Conservation (phyloP, 108 stramenopile species). For the Cylindrotheca closterium region DNA sequence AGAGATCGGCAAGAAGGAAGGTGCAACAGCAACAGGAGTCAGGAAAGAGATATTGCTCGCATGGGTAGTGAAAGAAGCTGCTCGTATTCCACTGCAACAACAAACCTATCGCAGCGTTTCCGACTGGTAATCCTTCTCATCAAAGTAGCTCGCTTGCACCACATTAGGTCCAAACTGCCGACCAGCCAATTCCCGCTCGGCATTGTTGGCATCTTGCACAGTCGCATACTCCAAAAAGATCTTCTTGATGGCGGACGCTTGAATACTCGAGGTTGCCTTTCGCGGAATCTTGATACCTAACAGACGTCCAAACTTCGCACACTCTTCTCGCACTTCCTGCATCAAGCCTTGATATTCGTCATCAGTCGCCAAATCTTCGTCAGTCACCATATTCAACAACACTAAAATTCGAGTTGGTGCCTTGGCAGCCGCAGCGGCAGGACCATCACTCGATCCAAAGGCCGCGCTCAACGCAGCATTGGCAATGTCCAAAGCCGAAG, state of each 20-base stretch:
- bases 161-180: conserved; percentile 88
- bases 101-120: conserved; percentile 15
- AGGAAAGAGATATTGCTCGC: too few relatives aligned
- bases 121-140: conserved; percentile 27
- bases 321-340: conserved; percentile 84
- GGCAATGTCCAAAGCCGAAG: conserved; percentile 63
- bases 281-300: conserved; percentile 84
- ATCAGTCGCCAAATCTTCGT: conserved; percentile 89
- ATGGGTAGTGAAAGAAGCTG: too few relatives aligned
- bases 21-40: too few relatives aligned
- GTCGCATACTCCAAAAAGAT: conserved; percentile 91
- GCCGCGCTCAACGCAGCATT: conserved; percentile 69
- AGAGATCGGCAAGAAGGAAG: too few relatives aligned
- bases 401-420: conserved; percentile 78
- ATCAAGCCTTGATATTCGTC: conserved; percentile 79
- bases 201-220: conserved; percentile 61
- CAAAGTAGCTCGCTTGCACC: conserved; percentile 53
- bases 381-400: conserved; percentile 95
- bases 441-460: conserved; percentile 27
- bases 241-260: conserved; percentile 69
- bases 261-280: conserved; percentile 38
- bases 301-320: conserved; percentile 78
- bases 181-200: conserved; percentile 80
- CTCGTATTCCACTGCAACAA: too few relatives aligned
- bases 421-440: conserved; percentile 14